These are phyloP conservation scores for Panaeolus papilionaceus DNA, from an alignment of 768 basidiomycete species.

Conservation along the genomic window DNA sequence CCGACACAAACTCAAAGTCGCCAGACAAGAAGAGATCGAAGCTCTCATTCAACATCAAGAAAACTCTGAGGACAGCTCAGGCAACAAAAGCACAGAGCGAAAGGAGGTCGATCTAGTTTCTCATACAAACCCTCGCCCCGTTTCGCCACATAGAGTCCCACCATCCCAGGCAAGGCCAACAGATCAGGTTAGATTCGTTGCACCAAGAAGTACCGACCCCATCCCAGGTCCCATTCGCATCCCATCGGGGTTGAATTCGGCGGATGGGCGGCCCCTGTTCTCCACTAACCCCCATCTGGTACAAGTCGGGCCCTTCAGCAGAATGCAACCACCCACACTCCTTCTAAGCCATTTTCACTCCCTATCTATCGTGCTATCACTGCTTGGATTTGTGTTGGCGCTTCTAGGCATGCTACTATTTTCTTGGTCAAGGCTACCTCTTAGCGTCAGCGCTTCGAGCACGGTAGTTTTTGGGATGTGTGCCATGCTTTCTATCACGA, in stretches of 20 bases:
- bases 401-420: constrained; percentile 56
- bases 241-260: constrained; percentile 5
- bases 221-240: constrained; percentile 23
- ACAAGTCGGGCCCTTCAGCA: constrained; percentile 52
- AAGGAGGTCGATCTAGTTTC: neutral
- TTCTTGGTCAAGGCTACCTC: constrained; percentile 55
- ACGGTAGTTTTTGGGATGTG: constrained; percentile 45
- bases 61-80: neutral
- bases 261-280: constrained; percentile 35
- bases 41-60: constrained; percentile 19
- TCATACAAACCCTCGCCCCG: neutral
- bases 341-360: constrained; percentile 57
- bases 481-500: constrained; percentile 16
- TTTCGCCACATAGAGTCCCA: neutral
- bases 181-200: neutral
- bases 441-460: constrained; percentile 51
- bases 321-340: constrained; percentile 45
- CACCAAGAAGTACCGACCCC: constrained; percentile 24
- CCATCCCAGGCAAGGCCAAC: neutral
- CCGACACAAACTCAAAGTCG: constrained; percentile 60
- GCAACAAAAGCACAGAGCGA: neutral
- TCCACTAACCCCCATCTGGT: constrained; percentile 56
- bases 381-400: constrained; percentile 55
- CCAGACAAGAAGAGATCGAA: constrained; percentile 51
- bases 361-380: constrained; percentile 52